These are phyloP conservation scores for Hypoxylon rubiginosum DNA, from an alignment of 2,329 filamentous ascomycete genomes.

Conservation along the genomic window DNA sequence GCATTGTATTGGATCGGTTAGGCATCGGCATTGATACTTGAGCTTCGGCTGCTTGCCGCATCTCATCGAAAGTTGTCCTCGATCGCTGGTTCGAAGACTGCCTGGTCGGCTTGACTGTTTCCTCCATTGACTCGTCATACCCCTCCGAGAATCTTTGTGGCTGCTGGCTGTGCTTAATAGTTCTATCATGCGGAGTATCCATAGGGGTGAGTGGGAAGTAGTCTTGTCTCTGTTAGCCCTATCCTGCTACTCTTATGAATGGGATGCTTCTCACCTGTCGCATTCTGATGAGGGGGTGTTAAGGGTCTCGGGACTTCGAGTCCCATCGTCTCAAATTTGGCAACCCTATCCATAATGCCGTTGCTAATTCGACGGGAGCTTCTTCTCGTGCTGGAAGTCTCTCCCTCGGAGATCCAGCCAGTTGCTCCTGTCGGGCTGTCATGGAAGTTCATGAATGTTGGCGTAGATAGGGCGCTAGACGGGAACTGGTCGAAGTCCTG, in stretches of 20 bases:
- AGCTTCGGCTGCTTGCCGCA: constrained; percentile 69
- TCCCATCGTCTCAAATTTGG: constrained; percentile 69
- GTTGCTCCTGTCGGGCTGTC: constrained; percentile 60
- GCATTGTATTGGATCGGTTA: constrained; percentile 65
- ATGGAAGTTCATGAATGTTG: constrained; percentile 64
- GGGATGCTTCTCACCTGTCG: constrained; percentile 65
- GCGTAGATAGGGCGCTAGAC: constrained; percentile 62
- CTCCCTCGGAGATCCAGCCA: constrained; percentile 66
- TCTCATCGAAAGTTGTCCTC: constrained; percentile 69
- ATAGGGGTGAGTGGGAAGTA: constrained; percentile 77
- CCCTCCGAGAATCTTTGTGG: constrained; percentile 69
- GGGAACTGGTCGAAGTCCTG: constrained; percentile 67
- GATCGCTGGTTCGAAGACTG: constrained; percentile 59
- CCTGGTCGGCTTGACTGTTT: constrained; percentile 71
- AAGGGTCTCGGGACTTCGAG: constrained; percentile 66
- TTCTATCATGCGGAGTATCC: constrained; percentile 69
- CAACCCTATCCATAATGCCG: constrained; percentile 71
- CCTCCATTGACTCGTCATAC: constrained; percentile 76
- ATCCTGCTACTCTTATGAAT: not conserved
- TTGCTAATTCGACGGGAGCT: constrained; percentile 68
- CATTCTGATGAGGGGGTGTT: constrained; percentile 73
- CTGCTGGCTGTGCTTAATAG: constrained; percentile 58
- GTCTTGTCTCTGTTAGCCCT: constrained; percentile 57
- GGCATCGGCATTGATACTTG: constrained; percentile 66
- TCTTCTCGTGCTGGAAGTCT: constrained; percentile 59